These are phyloP conservation scores for Moniliophthora roreri DNA, from an alignment of 1,284 basidiomycete genomes.

Conservation along the genomic window DNA sequence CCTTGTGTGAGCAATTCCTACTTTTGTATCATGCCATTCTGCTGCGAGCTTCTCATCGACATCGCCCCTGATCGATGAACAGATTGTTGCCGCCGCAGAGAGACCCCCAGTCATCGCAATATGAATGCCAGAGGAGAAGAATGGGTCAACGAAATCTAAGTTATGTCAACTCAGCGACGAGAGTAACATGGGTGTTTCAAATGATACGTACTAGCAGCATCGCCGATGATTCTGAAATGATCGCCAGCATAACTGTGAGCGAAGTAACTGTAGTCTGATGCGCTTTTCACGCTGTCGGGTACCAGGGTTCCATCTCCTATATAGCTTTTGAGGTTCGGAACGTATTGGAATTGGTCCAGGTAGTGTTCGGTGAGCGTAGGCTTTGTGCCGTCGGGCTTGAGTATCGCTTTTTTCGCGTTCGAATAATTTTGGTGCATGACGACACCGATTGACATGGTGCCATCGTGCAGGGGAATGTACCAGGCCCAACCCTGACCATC, in stretches of 20 bases:
- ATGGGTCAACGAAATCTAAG: conserved; percentile 71
- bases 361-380: conserved; percentile 25
- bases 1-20: conserved; percentile 4
- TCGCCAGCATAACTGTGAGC: background rate
- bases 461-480: conserved; percentile 75
- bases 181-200: background rate
- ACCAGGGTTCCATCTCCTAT: conserved; percentile 46
- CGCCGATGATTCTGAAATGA: conserved; percentile 47
- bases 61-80: conserved; percentile 57
- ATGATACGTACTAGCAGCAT: conserved; percentile 60
- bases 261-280: conserved; percentile 47
- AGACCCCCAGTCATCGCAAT: conserved; percentile 65
- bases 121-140: conserved; percentile 72
- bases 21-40: conserved; percentile 5
- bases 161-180: conserved; percentile 10
- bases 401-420: conserved; percentile 35
- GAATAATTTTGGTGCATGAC: conserved; percentile 64
- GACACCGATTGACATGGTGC: conserved; percentile 67
- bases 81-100: conserved; percentile 62
- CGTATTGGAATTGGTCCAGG: conserved; percentile 29
- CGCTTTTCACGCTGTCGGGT: conserved; percentile 43
- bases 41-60: background rate
- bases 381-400: conserved; percentile 37
- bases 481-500: conserved; percentile 78
- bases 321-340: conserved; percentile 48